phyloP scores from a whole-genome alignment of 1,284 basidiomycete species.

The Mycosarcoma maydis region DNA sequence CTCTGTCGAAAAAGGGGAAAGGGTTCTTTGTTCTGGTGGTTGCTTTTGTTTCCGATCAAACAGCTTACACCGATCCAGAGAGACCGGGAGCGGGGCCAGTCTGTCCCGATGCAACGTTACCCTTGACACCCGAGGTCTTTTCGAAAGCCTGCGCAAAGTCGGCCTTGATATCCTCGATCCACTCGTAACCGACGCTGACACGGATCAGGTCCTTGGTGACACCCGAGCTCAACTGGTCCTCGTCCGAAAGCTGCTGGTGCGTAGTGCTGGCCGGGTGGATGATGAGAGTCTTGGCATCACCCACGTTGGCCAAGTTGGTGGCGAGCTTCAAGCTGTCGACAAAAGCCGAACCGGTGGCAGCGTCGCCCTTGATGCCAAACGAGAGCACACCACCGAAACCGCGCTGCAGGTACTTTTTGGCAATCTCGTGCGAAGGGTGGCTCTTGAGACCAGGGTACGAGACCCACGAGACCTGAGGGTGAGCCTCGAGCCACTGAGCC shows the following conservation, averaged over 20 bases:
- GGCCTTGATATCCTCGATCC: conserved; percentile 76
- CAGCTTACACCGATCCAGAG: conserved; percentile 42
- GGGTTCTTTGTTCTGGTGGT: too few relatives aligned
- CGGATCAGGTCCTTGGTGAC: conserved; percentile 83
- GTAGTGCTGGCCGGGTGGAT: conserved; percentile 82
- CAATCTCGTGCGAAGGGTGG: conserved; percentile 76
- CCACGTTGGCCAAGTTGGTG: conserved; percentile 62
- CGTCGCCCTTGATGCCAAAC: conserved; percentile 81
- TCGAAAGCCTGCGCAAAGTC: conserved; percentile 78
- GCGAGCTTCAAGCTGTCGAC: conserved; percentile 81
- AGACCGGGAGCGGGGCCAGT: conserved; percentile 52
- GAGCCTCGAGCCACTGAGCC: conserved; percentile 78
- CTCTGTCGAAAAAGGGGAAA: neutral
- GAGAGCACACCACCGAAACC: conserved; percentile 80
- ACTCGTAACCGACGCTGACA: conserved; percentile 83
- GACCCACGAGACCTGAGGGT: conserved; percentile 81
- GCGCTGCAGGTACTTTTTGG: conserved; percentile 69
- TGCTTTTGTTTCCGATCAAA: neutral
- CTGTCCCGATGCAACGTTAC: conserved; percentile 31
- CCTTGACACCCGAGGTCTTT: conserved; percentile 45
- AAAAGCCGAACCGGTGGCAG: conserved; percentile 73
- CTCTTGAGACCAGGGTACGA: conserved; percentile 79
- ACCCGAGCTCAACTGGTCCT: conserved; percentile 77
- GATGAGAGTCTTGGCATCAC: conserved; percentile 65
- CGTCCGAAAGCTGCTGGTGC: conserved; percentile 78